phyloP scores from a whole-genome alignment of 352 stramenopile genomes.

The Globisporangium irregulare region DNA sequence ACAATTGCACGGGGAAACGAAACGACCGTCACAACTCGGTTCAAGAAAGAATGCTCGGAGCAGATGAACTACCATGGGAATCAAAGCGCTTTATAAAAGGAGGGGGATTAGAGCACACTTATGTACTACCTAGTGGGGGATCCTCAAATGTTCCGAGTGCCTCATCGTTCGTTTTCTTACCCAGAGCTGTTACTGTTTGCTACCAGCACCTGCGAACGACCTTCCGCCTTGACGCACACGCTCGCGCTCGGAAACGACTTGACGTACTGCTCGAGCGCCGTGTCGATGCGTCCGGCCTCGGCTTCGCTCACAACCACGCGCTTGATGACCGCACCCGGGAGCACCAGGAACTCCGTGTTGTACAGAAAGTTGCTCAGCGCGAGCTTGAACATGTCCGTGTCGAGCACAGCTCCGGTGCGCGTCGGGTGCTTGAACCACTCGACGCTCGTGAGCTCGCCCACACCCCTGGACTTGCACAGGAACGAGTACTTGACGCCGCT shows the following conservation, averaged over 20 bases:
- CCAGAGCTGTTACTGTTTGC: background rate
- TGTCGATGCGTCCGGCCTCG: conserved; percentile 36
- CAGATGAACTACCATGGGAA: background rate
- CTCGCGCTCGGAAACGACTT: conserved; percentile 3
- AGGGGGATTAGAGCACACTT: background rate
- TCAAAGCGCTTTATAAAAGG: background rate
- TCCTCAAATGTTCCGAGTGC: no score
- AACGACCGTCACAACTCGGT: background rate
- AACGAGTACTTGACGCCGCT: conserved; percentile 35
- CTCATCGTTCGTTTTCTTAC: background rate
- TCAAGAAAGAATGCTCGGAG: background rate
- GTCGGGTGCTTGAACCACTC: conserved; percentile 34
- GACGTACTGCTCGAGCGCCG: conserved; percentile 29
- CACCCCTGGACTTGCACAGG: conserved; percentile 24
- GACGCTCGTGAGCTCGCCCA: conserved; percentile 29
- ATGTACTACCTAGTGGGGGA: no score
- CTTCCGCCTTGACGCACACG: conserved; percentile 8
- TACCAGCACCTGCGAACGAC: conserved; percentile 6
- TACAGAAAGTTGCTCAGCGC: conserved; percentile 33
- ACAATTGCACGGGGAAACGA: background rate
- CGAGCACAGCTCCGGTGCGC: conserved; percentile 4
- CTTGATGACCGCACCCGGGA: conserved; percentile 33
- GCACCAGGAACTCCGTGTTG: conserved; percentile 20
- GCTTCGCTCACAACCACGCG: conserved; percentile 51
- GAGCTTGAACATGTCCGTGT: conserved; percentile 12